Base-by-base conservation (phyloP, 1,139 yeast species). In the Yamadazyma membranifaciens region DNA sequence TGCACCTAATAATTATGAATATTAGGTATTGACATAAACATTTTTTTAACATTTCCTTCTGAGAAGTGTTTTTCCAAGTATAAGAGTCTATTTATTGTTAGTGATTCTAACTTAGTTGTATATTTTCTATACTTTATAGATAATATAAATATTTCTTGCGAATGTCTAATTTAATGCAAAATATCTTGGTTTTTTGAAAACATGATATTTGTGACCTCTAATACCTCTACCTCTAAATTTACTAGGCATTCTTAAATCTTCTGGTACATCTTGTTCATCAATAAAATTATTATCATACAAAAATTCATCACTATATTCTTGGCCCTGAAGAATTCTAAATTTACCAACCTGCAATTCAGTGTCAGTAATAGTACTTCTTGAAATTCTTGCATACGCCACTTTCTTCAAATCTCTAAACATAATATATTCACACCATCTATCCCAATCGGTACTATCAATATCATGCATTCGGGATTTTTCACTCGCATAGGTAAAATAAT, bases 381-480 rank as follows among this genome's bases (percentile, higher is more conserved):
- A 83, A 32, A 92, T 85, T 61, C 98, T 81, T 2, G 98, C 98
- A 60, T 92, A 92, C 1, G 95, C 98, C 2, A 87, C 81, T 62
- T 96, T 85, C 61, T 81, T 84, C 63, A 92, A 69, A 45, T 85
- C 83, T 61, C 92, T 86, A 75, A 85, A 92, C 50, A 92, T 68
- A 47, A 92, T 89, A 65, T 92, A 92, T 65, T 92, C 95, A 67
- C 98, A 92, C 98, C 98, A 92, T 67, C 98, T 80, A 59, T 92
- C 98, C 85, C 94, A 87, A 60, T 92, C 98, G 9, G 85, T 73
- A 39, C 91, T 83, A 59, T 92, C 98, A 50, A 92, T 89, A 61
- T 92, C 98, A 52, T 83, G 80, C 92, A 92, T 87, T 35, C 96
- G 84, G 2, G 94, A 82, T 50, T 70, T 64, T 40, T 84, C 85